Percentiles rank a stretch among this genome's conserved stretches.
Evolutionary conservation across 2,329 filamentous ascomycete genomes (phyloP).

Genomic region (Albifimbria verrucaria): DNA sequence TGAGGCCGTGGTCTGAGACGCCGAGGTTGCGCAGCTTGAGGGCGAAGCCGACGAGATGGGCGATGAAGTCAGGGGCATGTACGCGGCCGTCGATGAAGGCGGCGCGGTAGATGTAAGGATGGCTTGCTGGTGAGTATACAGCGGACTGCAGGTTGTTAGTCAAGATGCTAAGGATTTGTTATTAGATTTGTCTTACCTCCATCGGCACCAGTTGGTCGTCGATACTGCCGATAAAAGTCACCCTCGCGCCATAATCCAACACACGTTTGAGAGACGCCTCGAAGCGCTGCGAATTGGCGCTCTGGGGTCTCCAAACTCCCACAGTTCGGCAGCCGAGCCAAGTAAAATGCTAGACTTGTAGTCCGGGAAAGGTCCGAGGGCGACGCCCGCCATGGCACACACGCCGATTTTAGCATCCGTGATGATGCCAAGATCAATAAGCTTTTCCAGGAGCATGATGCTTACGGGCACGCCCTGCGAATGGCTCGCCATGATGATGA

Average conservation of each 20-base stretch:
- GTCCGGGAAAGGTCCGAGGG: slow-evolving; percentile 86
- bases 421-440: slow-evolving; percentile 86
- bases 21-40: slow-evolving; percentile 93
- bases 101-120: slow-evolving; percentile 93
- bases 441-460: slow-evolving; percentile 86
- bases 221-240: slow-evolving; percentile 90
- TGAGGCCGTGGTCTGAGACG: slow-evolving; percentile 86
- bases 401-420: slow-evolving; percentile 75
- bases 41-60: slow-evolving; percentile 87
- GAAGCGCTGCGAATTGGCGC: slow-evolving; percentile 78
- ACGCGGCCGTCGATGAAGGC: slow-evolving; percentile 93
- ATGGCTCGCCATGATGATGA: slow-evolving; percentile 89
- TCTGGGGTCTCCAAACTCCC: slow-evolving; percentile 87
- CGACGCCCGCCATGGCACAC: slow-evolving; percentile 88
- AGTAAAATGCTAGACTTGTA: slow-evolving; percentile 88
- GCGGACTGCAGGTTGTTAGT: slow-evolving; percentile 58
- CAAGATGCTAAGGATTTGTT: background rate
- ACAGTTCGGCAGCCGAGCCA: slow-evolving; percentile 88
- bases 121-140: slow-evolving; percentile 77
- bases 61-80: slow-evolving; percentile 90
- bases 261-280: slow-evolving; percentile 70
- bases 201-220: slow-evolving; percentile 95
- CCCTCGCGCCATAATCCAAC: slow-evolving; percentile 73
- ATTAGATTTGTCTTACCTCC: slow-evolving; percentile 56
- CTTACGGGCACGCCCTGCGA: slow-evolving; percentile 94